phyloP scores from a whole-genome alignment of 1,284 basidiomycete species.

The Rhodotorula sp. region DNA sequence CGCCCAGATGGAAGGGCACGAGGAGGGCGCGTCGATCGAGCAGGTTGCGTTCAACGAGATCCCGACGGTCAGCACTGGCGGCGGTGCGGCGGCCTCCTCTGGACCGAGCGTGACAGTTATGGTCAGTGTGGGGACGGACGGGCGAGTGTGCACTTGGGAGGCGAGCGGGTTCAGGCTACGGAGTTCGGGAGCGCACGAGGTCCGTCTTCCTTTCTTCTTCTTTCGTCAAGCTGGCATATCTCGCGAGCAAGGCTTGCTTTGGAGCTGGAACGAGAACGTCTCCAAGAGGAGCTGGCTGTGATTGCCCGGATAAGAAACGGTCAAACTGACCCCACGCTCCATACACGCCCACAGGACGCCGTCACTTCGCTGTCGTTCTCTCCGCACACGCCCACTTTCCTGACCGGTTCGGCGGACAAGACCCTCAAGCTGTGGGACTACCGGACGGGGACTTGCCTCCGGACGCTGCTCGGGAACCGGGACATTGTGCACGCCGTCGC shows the following conservation, averaged over 20 bases:
- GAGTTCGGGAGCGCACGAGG: slow-evolving; percentile 74
- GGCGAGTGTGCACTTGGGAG: slow-evolving; percentile 93
- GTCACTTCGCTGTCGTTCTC: slow-evolving; percentile 78
- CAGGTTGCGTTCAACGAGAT: slow-evolving; percentile 75
- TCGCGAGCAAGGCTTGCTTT: slow-evolving; percentile 14
- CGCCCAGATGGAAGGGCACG: slow-evolving; percentile 76
- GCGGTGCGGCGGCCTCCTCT: slow-evolving; percentile 3
- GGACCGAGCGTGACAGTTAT: slow-evolving; percentile 55
- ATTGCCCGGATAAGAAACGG: too few relatives aligned
- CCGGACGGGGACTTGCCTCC: slow-evolving; percentile 73
- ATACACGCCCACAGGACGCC: slow-evolving; percentile 72
- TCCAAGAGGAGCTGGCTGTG: too few relatives aligned
- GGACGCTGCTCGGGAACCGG: slow-evolving; percentile 79
- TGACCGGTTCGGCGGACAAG: slow-evolving; percentile 81
- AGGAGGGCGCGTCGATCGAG: slow-evolving; percentile 83
- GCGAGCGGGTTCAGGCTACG: slow-evolving; percentile 77
- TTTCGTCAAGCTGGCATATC: background rate
- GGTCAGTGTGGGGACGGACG: slow-evolving; percentile 88
- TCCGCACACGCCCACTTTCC: slow-evolving; percentile 65
- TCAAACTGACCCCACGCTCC: slow-evolving; percentile 65
- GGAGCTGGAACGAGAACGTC: too few relatives aligned
- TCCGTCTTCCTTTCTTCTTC: slow-evolving; percentile 51
- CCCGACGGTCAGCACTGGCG: slow-evolving; percentile 48
- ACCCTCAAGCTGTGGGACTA: slow-evolving; percentile 90
- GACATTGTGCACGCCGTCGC: slow-evolving; percentile 77